Percentiles rank a stretch among this genome's conserved stretches.
phyloP scores from a whole-genome alignment of 2,329 filamentous ascomycete species.

The Zasmidium cellare region DNA sequence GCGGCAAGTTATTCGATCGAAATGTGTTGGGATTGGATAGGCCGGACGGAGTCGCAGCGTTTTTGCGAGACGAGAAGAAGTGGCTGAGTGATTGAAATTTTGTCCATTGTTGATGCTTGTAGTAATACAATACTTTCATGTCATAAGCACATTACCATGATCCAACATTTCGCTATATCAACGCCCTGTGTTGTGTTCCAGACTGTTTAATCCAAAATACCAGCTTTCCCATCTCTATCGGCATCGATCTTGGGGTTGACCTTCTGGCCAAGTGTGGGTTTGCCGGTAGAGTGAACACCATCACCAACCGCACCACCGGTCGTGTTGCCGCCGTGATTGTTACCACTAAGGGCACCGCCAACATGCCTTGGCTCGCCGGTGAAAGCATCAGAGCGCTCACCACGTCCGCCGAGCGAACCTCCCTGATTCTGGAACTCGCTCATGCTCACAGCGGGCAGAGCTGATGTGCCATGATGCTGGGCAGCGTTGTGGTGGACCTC shows the following conservation, averaged over 20 bases:
- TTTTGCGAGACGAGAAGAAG: not conserved
- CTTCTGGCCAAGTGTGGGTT: conserved; percentile 54
- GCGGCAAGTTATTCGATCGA: not conserved
- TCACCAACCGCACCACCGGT: not conserved
- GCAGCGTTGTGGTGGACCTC: conserved; percentile 26
- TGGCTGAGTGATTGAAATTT: not conserved
- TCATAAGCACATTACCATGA: too few species aligned
- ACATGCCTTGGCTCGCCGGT: conserved; percentile 58
- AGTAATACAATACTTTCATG: too few species aligned
- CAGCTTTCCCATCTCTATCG: conserved; percentile 57
- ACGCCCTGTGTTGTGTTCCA: not conserved
- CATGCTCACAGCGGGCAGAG: conserved; percentile 22
- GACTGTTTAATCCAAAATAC: conserved; percentile 51
- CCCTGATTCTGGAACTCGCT: conserved; percentile 39
- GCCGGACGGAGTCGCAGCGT: not conserved
- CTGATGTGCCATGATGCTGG: conserved; percentile 27
- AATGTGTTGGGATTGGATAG: not conserved
- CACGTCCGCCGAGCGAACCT: conserved; percentile 54
- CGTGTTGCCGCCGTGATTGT: not conserved
- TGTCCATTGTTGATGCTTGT: too few species aligned
- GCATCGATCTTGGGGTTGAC: conserved; percentile 57
- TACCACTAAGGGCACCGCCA: conserved; percentile 5
- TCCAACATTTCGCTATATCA: too few species aligned
- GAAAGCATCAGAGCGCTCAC: conserved; percentile 60
- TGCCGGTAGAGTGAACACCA: conserved; percentile 23